Conservation (phyloP, 2,329 filamentous ascomycete genomes). For the Teratosphaeria gauchensis region DNA sequence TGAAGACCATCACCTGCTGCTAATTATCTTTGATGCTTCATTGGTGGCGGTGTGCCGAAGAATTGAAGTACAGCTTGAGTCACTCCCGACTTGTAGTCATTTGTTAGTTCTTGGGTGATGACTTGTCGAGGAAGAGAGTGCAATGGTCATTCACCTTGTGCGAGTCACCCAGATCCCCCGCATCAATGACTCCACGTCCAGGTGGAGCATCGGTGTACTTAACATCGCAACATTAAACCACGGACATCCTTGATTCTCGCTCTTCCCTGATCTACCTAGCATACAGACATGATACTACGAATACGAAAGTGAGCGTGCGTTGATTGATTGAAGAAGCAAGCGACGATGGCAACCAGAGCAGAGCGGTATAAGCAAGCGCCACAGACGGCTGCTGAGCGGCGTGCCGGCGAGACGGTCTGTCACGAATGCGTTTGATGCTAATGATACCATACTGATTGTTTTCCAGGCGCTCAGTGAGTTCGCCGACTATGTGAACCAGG, state of each 20-base stretch:
- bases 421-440: background rate
- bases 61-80: too few relatives aligned
- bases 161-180: background rate
- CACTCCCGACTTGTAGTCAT: too few relatives aligned
- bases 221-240: background rate
- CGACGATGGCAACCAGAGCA: slow-evolving; percentile 22
- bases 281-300: slow-evolving; percentile 9
- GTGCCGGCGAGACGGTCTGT: slow-evolving; percentile 74
- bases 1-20: too few relatives aligned
- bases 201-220: background rate
- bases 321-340: background rate
- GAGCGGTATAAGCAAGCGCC: slow-evolving; percentile 27
- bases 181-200: background rate
- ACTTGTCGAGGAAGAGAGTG: too few relatives aligned
- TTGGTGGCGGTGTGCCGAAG: too few relatives aligned
- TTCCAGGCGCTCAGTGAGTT: slow-evolving; percentile 79
- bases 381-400: slow-evolving; percentile 64
- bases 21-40: too few relatives aligned
- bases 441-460: slow-evolving; percentile 1
- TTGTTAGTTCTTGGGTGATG: too few relatives aligned
- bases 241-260: background rate
- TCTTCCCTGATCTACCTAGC: background rate
- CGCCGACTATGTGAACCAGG: slow-evolving; percentile 92
- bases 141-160: too few relatives aligned
- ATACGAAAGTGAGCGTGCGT: slow-evolving; percentile 8